These are phyloP conservation scores for Neonectria punicea DNA, from an alignment of 2,329 filamentous ascomycete species.

Conservation along the genomic window DNA sequence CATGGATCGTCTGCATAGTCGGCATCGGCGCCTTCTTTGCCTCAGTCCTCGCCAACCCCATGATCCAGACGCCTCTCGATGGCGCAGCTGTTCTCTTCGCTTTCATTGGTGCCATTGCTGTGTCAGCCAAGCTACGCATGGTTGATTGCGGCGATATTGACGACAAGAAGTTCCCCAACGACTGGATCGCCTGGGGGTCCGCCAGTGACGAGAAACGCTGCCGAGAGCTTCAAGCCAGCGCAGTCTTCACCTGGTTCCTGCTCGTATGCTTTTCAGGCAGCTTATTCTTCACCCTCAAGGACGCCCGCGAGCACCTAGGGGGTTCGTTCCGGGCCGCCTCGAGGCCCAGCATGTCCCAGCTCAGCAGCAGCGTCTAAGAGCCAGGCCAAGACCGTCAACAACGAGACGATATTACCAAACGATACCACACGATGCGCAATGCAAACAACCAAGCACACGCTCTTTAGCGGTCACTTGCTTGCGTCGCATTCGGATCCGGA, in stretches of 20 bases:
- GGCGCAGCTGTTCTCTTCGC: conserved; percentile 72
- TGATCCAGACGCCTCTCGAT: conserved; percentile 67
- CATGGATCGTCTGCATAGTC: conserved; percentile 73
- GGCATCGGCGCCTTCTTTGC: conserved; percentile 68
- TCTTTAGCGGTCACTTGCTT: neutral
- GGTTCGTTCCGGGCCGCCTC: conserved; percentile 54
- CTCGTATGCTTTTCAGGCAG: conserved; percentile 70
- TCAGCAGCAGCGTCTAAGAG: conserved; percentile 55
- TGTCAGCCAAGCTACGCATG: conserved; percentile 74
- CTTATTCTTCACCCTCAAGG: conserved; percentile 64
- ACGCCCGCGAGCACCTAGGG: conserved; percentile 58
- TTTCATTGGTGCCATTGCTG: conserved; percentile 75
- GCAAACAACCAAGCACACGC: neutral
- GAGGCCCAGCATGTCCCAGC: conserved; percentile 67
- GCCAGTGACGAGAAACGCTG: conserved; percentile 71
- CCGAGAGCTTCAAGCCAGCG: conserved; percentile 78
- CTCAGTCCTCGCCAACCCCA: conserved; percentile 61
- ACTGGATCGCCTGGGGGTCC: conserved; percentile 73
- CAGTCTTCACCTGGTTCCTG: conserved; percentile 83
- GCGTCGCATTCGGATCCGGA: conserved; percentile 8
- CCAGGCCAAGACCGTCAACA: neutral
- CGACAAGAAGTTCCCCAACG: conserved; percentile 46
- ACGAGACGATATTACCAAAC: conserved; percentile 1
- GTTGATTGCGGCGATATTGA: conserved; percentile 72
- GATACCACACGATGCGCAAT: neutral